Evolutionary conservation across 1,284 basidiomycete species (phyloP).

Genomic region (Cutaneotrichosporon dermatis): DNA sequence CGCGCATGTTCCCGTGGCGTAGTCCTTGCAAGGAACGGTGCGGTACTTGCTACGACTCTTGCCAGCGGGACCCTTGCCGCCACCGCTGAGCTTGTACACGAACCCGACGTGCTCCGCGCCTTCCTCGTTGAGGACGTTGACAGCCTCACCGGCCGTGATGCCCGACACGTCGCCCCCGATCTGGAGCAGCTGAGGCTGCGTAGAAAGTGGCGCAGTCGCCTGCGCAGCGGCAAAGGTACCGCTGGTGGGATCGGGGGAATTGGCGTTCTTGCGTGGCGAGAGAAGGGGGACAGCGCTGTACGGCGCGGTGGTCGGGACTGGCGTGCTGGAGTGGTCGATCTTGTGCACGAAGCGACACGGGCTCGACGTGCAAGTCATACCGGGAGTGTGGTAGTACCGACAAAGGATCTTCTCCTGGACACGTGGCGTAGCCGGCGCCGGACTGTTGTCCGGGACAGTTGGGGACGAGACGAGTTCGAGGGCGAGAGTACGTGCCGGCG

Average conservation of each 20-base stretch:
- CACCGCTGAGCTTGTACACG: slow-evolving; percentile 47
- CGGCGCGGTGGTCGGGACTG: neutral
- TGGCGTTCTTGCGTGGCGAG: neutral
- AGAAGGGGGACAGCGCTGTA: neutral
- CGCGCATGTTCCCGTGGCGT: slow-evolving; percentile 36
- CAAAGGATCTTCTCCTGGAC: slow-evolving; percentile 44
- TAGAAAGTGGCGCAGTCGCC: slow-evolving; percentile 13
- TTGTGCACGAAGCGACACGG: slow-evolving; percentile 50
- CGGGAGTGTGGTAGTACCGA: slow-evolving; percentile 48
- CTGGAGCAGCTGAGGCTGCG: slow-evolving; percentile 1
- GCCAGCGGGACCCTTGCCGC: slow-evolving; percentile 44
- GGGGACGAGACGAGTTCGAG: slow-evolving; percentile 26
- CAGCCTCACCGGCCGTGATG: slow-evolving; percentile 13
- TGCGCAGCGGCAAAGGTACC: slow-evolving; percentile 40
- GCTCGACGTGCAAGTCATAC: slow-evolving; percentile 46
- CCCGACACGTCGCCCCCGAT: slow-evolving; percentile 8
- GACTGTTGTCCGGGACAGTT: slow-evolving; percentile 7
- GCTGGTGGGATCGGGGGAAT: slow-evolving; percentile 25
- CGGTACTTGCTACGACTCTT: slow-evolving; percentile 43
- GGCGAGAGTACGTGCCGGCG: neutral
- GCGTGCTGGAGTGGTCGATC: slow-evolving; percentile 15
- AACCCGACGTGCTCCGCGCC: slow-evolving; percentile 38
- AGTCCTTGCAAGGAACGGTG: slow-evolving; percentile 46
- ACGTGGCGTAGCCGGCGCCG: neutral
- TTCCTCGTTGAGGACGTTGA: slow-evolving; percentile 26